A percentile compares a stretch with the other conserved stretches of the same genome.
These are phyloP conservation scores for Speleostelium caveatum DNA, from an alignment of 78 protist species.

Conservation along the genomic window DNA sequence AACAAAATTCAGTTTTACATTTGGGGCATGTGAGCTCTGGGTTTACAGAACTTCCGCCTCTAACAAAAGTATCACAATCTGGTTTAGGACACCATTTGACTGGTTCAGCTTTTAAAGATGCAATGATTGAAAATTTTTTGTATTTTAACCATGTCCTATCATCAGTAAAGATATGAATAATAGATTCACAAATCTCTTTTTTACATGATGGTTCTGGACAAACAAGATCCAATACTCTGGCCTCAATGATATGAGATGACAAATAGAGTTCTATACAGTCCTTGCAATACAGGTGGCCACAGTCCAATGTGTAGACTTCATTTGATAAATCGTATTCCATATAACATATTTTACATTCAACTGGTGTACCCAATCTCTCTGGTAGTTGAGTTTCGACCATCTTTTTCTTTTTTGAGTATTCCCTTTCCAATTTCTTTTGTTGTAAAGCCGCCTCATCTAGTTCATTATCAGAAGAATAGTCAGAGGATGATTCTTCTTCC, in stretches of 20 bases:
- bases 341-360: conserved; percentile 68
- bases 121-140: conserved; percentile 55
- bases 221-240: conserved; percentile 33
- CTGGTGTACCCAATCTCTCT: conserved; percentile 6
- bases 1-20: conserved; percentile 56
- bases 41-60: conserved; percentile 19
- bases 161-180: conserved; percentile 26
- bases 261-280: conserved; percentile 43
- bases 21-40: conserved; percentile 46
- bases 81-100: conserved; percentile 79
- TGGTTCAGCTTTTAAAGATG: conserved; percentile 60
- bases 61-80: conserved; percentile 61
- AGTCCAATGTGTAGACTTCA: conserved; percentile 35
- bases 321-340: conserved; percentile 39
- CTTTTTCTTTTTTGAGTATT: background rate
- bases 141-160: conserved; percentile 40
- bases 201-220: conserved; percentile 61
- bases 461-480: background rate
- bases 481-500: background rate
- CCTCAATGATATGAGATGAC: conserved; percentile 28
- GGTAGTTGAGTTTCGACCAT: conserved; percentile 2
- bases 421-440: too few relatives aligned
- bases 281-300: conserved; percentile 42
- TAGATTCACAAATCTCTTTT: conserved; percentile 32
- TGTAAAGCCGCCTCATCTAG: too few relatives aligned